phyloP scores from a whole-genome alignment of 495 filamentous ascomycete genomes.

The Podospora fimiseda region DNA sequence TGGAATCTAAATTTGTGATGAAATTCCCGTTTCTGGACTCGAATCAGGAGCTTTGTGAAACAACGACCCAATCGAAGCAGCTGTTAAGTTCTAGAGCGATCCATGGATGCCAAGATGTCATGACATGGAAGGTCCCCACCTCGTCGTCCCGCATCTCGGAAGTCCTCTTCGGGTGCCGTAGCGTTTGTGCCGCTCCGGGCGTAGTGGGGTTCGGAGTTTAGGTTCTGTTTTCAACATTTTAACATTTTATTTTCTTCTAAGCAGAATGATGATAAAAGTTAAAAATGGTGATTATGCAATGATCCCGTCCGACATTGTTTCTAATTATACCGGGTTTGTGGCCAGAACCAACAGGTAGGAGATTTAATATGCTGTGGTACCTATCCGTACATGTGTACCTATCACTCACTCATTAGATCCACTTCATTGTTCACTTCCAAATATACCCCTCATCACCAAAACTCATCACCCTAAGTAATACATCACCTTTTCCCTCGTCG shows the following conservation, averaged over 20 bases:
- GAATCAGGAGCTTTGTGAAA: neutral
- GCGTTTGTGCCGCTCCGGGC: neutral
- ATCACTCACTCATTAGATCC: neutral
- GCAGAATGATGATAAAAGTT: no score
- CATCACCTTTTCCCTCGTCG: no score
- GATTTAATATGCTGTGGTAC: no score
- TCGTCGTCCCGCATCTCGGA: neutral
- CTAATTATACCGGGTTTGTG: neutral
- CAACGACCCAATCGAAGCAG: neutral
- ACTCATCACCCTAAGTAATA: neutral
- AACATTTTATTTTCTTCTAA: neutral
- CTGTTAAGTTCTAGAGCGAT: slow-evolving; percentile 6
- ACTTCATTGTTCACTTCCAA: neutral
- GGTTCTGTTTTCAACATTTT: neutral
- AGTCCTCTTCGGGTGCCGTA: neutral
- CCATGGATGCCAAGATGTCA: slow-evolving; percentile 1
- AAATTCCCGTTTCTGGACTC: neutral
- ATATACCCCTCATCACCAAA: neutral
- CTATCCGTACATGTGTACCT: no score
- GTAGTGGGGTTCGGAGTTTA: neutral
- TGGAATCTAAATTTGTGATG: neutral
- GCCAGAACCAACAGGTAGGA: no score
- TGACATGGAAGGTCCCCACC: neutral
- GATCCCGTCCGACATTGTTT: no score
- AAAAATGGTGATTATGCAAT: no score